Evolutionary conservation across 805 yeast genomes (phyloP), one percentile per base, ranked within the genome.

Genomic region (Candida succiphila): DNA sequence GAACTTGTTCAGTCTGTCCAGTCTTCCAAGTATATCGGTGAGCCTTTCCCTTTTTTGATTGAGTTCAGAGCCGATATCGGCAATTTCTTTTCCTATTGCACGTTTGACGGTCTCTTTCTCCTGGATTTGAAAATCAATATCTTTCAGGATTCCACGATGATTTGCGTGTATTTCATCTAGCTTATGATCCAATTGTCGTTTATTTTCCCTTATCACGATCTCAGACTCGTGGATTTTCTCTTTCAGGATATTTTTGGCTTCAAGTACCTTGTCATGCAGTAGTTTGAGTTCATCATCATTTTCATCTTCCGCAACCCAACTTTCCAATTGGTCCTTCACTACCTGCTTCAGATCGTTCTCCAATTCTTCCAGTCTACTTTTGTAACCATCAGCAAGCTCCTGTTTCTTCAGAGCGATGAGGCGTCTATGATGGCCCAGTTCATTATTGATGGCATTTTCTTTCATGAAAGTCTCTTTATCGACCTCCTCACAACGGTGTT

Each of bases 401-500:
- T 53, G 46, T 57, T 60, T 54, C 60, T 46, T 44, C 51, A 46
- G 20, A 46, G 57, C 37, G 43, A 43, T 22, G 51, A 61, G 30
- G 37, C 27, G 33, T 17, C 27, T 24, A 28, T 44, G 44, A 16
- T 44, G 49, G n/a, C 46, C 46, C 7, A 63, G 54, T 37, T 47
- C 51, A 29, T 33, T 41, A 9, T 42, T 43, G 17, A 40, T 36
- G 3, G 39, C 30, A 14, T 29, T 38, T 35, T 43, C 29, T 40
- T 43, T 39, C 18, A 46, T 33, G 31, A 41, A 23, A 25, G 48
- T 34, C 13, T 40, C 35, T 23, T 37, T 43, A 36, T 42, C 49
- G n/a, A 46, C 26, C 19, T 38, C 44, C 20, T 43, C 44, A 25
- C 32, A 41, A 25, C 34, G 41, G 12, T 31, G 26, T 19, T 36